A percentile compares a stretch with the other conserved stretches of the same genome.
phyloP scores from a whole-genome alignment of 441 rosid species.

The Isatis lusitanica region DNA sequence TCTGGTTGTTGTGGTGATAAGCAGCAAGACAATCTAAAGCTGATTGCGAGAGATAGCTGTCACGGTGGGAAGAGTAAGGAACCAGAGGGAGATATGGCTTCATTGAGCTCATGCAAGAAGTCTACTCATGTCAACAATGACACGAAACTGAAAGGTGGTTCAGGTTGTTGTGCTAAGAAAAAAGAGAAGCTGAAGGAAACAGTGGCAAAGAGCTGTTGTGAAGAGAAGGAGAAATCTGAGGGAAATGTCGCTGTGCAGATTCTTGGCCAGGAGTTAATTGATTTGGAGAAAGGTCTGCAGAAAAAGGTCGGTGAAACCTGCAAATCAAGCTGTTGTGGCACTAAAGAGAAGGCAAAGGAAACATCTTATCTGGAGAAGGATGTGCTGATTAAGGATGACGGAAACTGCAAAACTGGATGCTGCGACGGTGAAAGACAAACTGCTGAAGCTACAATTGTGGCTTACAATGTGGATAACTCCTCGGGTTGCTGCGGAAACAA shows the following conservation, averaged over 20 bases:
- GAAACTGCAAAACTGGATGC: slow-evolving; percentile 12
- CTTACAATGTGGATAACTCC: slow-evolving; percentile 3
- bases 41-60: slow-evolving; percentile 23
- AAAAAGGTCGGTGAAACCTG: slow-evolving; percentile 15
- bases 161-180: slow-evolving; percentile 25
- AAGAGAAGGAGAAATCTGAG: slow-evolving; percentile 10
- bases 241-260: not conserved
- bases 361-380: not conserved
- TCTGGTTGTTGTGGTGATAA: slow-evolving; percentile 33
- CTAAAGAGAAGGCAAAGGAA: slow-evolving; percentile 16
- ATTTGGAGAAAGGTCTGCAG: slow-evolving; percentile 20
- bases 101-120: slow-evolving; percentile 35
- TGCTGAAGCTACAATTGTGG: not conserved
- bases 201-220: slow-evolving; percentile 25
- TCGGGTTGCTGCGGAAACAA: slow-evolving; percentile 17
- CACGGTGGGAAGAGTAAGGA: slow-evolving; percentile 19
- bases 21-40: slow-evolving; percentile 20
- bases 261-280: not conserved
- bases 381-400: not conserved
- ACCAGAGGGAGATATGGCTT: slow-evolving; percentile 11
- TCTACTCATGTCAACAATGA: slow-evolving; percentile 19
- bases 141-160: slow-evolving; percentile 19
- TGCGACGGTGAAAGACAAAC: not conserved
- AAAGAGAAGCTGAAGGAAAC: slow-evolving; percentile 10
- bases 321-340: slow-evolving; percentile 28